Conservation (phyloP, 1,284 basidiomycete genomes). For the Ceratobasidium sp. region DNA sequence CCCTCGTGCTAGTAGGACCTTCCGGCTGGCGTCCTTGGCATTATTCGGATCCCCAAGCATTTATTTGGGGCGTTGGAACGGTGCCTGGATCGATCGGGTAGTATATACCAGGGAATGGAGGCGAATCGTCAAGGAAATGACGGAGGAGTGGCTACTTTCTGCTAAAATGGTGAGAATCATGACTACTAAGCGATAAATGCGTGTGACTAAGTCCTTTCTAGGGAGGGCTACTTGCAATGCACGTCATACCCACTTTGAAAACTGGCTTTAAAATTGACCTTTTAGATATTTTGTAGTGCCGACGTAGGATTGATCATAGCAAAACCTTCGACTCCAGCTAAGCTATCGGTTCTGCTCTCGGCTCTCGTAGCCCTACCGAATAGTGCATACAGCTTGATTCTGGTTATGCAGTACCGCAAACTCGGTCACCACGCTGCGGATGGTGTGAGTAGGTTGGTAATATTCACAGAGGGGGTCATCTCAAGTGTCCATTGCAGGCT, state of each 20-base stretch:
- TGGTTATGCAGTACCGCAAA: neutral
- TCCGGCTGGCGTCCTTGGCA: neutral
- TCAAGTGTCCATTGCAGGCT: neutral
- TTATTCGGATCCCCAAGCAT: constrained; percentile 4
- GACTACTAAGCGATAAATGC: neutral
- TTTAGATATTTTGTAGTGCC: neutral
- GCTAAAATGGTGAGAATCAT: neutral
- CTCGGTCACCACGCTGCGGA: constrained; percentile 26
- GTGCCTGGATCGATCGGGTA: constrained; percentile 31
- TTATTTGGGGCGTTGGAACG: constrained; percentile 29
- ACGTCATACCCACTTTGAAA: neutral
- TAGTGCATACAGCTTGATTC: neutral
- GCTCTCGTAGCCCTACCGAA: neutral
- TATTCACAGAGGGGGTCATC: neutral
- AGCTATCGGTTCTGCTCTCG: neutral
- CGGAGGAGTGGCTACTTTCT: constrained; percentile 17
- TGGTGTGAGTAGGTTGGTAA: neutral
- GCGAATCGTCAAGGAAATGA: constrained; percentile 17
- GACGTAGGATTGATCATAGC: neutral
- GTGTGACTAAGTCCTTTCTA: no score
- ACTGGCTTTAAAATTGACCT: neutral
- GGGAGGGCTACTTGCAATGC: neutral
- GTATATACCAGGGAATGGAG: constrained; percentile 42
- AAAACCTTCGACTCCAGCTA: neutral
- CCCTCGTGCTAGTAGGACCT: neutral